phyloP scores from a whole-genome alignment of 768 basidiomycete genomes.

The Lactarius tabidus region DNA sequence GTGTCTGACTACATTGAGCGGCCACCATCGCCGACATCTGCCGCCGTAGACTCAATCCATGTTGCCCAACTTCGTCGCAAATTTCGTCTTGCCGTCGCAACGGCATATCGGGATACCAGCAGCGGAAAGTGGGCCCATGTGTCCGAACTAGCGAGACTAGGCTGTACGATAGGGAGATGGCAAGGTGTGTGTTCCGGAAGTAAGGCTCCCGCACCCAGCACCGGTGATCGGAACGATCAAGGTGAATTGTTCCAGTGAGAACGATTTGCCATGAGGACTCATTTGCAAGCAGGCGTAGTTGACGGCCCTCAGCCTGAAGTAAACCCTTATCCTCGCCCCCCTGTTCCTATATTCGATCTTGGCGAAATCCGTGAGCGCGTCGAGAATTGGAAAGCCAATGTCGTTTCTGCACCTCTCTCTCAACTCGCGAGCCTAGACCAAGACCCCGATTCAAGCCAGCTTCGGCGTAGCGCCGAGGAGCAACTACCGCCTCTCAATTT shows the following conservation, averaged over 20 bases:
- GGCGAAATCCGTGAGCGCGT: conserved; percentile 15
- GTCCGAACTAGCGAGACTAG: conserved; percentile 19
- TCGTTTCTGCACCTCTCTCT: conserved; percentile 8
- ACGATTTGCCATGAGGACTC: not conserved
- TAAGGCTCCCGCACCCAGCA: not conserved
- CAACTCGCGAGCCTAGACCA: not conserved
- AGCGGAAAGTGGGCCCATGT: conserved; percentile 22
- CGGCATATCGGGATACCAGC: conserved; percentile 16
- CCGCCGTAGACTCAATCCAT: conserved; percentile 5
- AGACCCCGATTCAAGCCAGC: not conserved
- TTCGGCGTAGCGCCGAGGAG: not conserved
- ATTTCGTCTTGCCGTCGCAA: conserved; percentile 16
- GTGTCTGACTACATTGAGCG: conserved; percentile 10
- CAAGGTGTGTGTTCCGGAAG: conserved; percentile 20
- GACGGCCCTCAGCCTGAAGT: not conserved
- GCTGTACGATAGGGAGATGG: conserved; percentile 22
- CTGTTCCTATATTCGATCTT: not conserved
- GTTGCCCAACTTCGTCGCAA: conserved; percentile 11
- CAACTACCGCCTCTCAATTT: conserved; percentile 10
- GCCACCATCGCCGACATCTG: conserved; percentile 15
- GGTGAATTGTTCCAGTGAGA: conserved; percentile 12
- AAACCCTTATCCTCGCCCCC: conserved; percentile 16
- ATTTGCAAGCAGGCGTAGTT: conserved; percentile 6
- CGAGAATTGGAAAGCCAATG: conserved; percentile 16
- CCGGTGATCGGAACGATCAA: conserved; percentile 4